Evolutionary conservation across 2,329 filamentous ascomycete species (phyloP).

Genomic region (Ceratocystis harringtonii): DNA sequence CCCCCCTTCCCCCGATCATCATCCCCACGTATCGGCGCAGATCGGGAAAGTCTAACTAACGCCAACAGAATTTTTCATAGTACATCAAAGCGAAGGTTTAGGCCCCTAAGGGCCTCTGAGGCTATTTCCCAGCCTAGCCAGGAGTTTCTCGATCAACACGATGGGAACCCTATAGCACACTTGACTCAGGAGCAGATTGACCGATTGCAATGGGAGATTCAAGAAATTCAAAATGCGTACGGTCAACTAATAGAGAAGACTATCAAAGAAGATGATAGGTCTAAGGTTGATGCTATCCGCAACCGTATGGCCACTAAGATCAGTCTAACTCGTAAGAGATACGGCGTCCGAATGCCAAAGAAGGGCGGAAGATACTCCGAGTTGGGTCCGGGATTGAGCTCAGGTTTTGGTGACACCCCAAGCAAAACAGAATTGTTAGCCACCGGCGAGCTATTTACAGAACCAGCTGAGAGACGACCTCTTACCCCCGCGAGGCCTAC

Average conservation of each 20-base stretch:
- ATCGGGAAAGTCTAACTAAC: neutral
- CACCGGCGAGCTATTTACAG: conserved; percentile 18
- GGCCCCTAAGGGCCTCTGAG: neutral
- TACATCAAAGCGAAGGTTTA: neutral
- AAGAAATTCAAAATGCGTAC: neutral
- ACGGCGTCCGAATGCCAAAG: conserved; percentile 35
- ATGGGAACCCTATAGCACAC: conserved; percentile 7
- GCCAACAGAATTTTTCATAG: neutral
- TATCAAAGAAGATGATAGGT: conserved; percentile 15
- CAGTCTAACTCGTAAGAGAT: conserved; percentile 42
- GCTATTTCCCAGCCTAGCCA: neutral
- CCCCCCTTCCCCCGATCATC: neutral
- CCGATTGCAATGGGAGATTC: neutral
- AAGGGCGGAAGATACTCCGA: conserved; percentile 18
- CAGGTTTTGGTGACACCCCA: neutral
- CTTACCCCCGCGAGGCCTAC: no score
- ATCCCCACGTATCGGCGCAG: neutral
- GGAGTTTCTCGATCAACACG: neutral
- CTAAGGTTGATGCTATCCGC: conserved; percentile 29
- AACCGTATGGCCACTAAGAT: conserved; percentile 42
- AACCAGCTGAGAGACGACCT: no score
- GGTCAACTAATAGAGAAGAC: neutral
- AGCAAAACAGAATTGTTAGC: conserved; percentile 24
- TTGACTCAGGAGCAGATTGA: neutral
- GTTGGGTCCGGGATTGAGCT: neutral